Evolutionary conservation across 257 asterid species (phyloP), one percentile per base, ranked within the genome.

Genomic region (Fraxinus cuspidata): DNA sequence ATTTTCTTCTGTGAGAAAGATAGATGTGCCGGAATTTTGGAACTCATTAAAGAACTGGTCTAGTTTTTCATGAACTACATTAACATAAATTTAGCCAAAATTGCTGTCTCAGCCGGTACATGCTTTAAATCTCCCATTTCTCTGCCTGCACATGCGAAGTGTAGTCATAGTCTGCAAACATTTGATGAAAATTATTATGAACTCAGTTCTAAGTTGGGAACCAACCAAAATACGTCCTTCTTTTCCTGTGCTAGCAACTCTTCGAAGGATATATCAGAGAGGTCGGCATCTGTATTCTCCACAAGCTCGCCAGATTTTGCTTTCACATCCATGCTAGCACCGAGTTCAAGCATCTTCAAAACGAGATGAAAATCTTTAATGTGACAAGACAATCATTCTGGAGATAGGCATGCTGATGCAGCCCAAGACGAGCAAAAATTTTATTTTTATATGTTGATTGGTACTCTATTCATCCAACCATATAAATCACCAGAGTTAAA

Each of bases 171-270:
- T 38, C 77, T 47, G 23, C 5, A 34, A 19, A 21, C 76, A 69
- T 34, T 56, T 37, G 66, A 64, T 27, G 34, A 76, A 42, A 79
- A 47, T 27, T 13, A 28, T 38, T 29, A 60, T 75, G 44, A 79
- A 44, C 75, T 74, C 23, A 82, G 49, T 65, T 67, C 12, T 19
- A 71, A 72, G 56, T 72, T 23, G 18, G 71, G 34, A 32, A 85
- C 88, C 23, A 74, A 94, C 98, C 98, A 94, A 80, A 92, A 94
- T 3, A 63, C 79, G 67, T 90, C 96, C 85, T 94, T 92, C 87
- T 94, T 94, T 74, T 94, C 98, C 71, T 83, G 94, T 27, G 88
- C 97, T 74, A 94, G 81, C 35, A 94, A 79, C 83, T 92, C 98
- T 80, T 94, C 98, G 13, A 94, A 94, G 0, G 97, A 90, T 82